These are phyloP conservation scores for Hibiscus tridactylites DNA, from an alignment of 345 rosid species.

Conservation along the genomic window DNA sequence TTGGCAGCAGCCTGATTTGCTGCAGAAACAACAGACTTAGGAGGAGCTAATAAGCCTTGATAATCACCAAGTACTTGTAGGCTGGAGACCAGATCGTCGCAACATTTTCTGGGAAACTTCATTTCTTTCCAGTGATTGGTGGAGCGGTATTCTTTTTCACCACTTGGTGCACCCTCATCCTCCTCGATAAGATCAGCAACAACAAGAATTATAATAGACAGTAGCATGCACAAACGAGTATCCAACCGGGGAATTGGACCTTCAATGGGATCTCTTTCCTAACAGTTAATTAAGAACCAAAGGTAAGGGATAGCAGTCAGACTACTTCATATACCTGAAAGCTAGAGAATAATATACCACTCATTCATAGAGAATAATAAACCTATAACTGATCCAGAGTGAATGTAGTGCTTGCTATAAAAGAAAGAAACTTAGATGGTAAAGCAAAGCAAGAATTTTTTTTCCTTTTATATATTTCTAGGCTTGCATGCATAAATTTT, in stretches of 20 bases:
- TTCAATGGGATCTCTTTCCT: slow-evolving; percentile 95
- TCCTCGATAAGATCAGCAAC: slow-evolving; percentile 82
- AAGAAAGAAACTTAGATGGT: background rate
- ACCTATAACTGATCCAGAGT: background rate
- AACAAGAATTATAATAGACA: slow-evolving; percentile 70
- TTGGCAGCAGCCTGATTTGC: slow-evolving; percentile 93
- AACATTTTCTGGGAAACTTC: slow-evolving; percentile 27
- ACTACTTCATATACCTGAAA: slow-evolving; percentile 1
- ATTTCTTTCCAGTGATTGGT: slow-evolving; percentile 28
- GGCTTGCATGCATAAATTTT: background rate
- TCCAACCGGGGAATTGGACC: slow-evolving; percentile 86
- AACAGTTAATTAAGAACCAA: slow-evolving; percentile 11
- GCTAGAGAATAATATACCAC: background rate
- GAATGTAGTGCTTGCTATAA: background rate
- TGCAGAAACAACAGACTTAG: slow-evolving; percentile 59
- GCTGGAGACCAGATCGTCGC: slow-evolving; percentile 57
- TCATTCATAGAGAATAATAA: background rate
- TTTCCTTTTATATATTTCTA: background rate
- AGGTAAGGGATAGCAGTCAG: background rate
- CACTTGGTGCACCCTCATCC: slow-evolving; percentile 42
- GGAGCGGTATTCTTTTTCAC: slow-evolving; percentile 23
- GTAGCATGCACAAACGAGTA: slow-evolving; percentile 78
- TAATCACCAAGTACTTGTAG: slow-evolving; percentile 78
- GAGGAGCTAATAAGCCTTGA: slow-evolving; percentile 81
- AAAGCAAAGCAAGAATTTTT: background rate